A percentile compares a stretch with the other conserved stretches of the same genome.
phyloP scores from a whole-genome alignment of 1,139 yeast species.

The Debaryomyces sp. region DNA sequence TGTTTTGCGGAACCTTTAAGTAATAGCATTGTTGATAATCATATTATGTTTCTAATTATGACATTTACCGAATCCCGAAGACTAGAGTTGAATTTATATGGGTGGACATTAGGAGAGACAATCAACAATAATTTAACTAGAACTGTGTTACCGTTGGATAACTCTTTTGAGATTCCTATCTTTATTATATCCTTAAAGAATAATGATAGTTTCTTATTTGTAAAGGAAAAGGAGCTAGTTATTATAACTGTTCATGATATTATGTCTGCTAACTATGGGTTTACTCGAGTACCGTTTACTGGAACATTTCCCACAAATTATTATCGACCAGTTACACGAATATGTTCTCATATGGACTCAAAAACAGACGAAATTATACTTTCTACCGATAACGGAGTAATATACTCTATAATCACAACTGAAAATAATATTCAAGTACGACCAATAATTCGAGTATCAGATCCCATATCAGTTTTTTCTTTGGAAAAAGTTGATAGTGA shows the following conservation, averaged over 20 bases:
- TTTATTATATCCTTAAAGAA: slow-evolving; percentile 39
- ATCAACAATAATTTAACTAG: slow-evolving; percentile 22
- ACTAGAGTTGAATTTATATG: slow-evolving; percentile 38
- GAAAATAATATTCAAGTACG: slow-evolving; percentile 13
- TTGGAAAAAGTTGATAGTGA: slow-evolving; percentile 23
- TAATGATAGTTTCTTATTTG: slow-evolving; percentile 38
- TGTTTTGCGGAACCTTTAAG: slow-evolving; percentile 45
- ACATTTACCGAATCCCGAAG: slow-evolving; percentile 40
- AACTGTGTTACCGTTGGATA: slow-evolving; percentile 37
- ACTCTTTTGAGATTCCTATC: slow-evolving; percentile 42
- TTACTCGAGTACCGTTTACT: slow-evolving; percentile 19
- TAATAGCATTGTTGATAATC: slow-evolving; percentile 27
- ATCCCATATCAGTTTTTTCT: slow-evolving; percentile 37
- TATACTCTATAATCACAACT: slow-evolving; percentile 32
- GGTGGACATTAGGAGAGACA: slow-evolving; percentile 44
- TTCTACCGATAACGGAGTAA: slow-evolving; percentile 44
- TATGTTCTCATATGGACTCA: slow-evolving; percentile 13
- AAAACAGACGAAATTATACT: slow-evolving; percentile 38
- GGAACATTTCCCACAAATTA: slow-evolving; percentile 44
- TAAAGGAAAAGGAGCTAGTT: slow-evolving; percentile 28
- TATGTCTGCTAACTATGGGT: slow-evolving; percentile 48
- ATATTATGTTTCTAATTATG: slow-evolving; percentile 38
- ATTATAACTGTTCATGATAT: slow-evolving; percentile 46
- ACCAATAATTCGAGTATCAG: slow-evolving; percentile 32
- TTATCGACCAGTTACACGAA: slow-evolving; percentile 27